Conservation (phyloP, 441 rosid species). For the Metrosideros polymorpha region DNA sequence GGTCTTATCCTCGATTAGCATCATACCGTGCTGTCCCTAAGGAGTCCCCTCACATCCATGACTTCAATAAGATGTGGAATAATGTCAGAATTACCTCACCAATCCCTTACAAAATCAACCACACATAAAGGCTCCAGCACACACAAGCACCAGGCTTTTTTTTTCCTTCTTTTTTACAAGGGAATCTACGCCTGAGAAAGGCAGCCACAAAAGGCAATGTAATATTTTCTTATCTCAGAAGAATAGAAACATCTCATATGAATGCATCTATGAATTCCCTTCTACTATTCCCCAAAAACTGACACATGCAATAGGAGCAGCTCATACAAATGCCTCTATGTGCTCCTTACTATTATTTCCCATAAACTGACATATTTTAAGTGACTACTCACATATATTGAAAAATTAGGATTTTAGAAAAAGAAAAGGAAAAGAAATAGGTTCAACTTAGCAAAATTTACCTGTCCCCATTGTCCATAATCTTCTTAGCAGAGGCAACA, state of each 20-base stretch:
- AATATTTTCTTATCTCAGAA: neutral
- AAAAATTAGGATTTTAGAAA: neutral
- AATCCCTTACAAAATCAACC: neutral
- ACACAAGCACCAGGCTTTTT: neutral
- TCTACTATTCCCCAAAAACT: neutral
- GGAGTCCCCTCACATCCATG: neutral
- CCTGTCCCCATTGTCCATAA: slow-evolving; percentile 55
- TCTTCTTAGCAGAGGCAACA: slow-evolving; percentile 48
- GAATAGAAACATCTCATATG: neutral
- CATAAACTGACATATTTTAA: neutral
- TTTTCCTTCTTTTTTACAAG: neutral
- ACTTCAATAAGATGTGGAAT: neutral
- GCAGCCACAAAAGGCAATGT: neutral
- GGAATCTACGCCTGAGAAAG: neutral
- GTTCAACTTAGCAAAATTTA: slow-evolving; percentile 18
- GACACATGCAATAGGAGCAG: neutral
- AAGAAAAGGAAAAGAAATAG: neutral
- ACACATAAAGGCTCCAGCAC: neutral
- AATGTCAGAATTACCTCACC: neutral
- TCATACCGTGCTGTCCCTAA: neutral
- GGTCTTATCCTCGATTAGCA: neutral
- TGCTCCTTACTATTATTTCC: neutral
- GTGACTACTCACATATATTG: neutral
- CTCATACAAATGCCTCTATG: neutral
- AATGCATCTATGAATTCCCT: neutral